Base-by-base conservation (phyloP, 257 asterid species). In the Solanum ossicruentum region DNA sequence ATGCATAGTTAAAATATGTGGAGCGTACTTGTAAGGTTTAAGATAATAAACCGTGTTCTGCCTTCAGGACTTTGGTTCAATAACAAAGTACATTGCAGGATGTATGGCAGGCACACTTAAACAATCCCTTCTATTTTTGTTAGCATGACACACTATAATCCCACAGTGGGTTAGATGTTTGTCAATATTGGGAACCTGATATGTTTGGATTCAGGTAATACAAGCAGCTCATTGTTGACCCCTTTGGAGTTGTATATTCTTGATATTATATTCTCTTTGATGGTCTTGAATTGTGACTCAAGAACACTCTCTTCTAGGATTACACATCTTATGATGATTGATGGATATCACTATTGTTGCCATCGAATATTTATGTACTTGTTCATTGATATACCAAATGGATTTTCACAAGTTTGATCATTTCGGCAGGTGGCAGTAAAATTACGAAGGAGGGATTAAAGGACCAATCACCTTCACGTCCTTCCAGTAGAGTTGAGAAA, bases 401-500 rank as follows among this genome's bases (percentile, higher is more conserved):
- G 69, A 56, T 36, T 57, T 51, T 81, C 47, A 56, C 20, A 26
- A 16, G 75, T 65, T 23, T 17, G 17, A 47, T 20, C 60, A 23
- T 67, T 52, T 87, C 61, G 83, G 55, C 85, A 92, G 95, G 94
- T 36, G 92, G 92, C 1, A 72, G 88, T 84, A 88, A 89, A 63
- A 36, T 87, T 56, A 90, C 83, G 81, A 90, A 87, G 85, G 90
- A 89, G 52, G 89, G 88, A 51, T 51, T 86, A 52, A 87, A 87
- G 89, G 91, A 86, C 4, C 84, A 66, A 36, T 78, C 85, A 20
- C 61, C 86, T 51, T 89, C 92, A 10, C 80, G 10, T 69, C 84
- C 66, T 47, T 72, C 57, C 39, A 72, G 17, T n/a, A 85, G 88
- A 47, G 66, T 75, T 66, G 85, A 87, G 85, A 86, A 87, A 56